A percentile compares a stretch with the other conserved stretches of the same genome.
Evolutionary conservation across 2,329 filamentous ascomycete species (phyloP).

Genomic region (Colletotrichum tofieldiae): DNA sequence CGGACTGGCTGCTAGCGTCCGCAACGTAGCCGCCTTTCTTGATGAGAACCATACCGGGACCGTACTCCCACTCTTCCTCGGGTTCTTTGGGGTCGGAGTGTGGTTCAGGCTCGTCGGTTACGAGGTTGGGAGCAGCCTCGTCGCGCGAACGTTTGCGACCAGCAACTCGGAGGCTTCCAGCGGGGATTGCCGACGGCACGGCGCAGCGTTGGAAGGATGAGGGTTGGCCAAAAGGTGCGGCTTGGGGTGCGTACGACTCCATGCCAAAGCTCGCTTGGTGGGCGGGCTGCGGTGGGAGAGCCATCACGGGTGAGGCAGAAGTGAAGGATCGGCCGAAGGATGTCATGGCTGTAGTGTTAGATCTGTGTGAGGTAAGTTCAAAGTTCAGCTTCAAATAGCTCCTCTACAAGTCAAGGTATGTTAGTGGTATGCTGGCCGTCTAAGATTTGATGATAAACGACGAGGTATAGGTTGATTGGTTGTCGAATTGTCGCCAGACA

Average conservation of each 20-base stretch:
- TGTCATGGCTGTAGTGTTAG: slow-evolving; percentile 56
- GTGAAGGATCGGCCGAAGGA: slow-evolving; percentile 60
- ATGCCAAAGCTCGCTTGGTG: slow-evolving; percentile 54
- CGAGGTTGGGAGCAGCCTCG: slow-evolving; percentile 79
- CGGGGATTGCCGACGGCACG: slow-evolving; percentile 43
- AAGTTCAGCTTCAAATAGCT: slow-evolving; percentile 45
- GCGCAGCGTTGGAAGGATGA: slow-evolving; percentile 52
- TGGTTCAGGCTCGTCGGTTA: slow-evolving; percentile 66
- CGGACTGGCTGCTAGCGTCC: slow-evolving; percentile 77
- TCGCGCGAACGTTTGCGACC: slow-evolving; percentile 85
- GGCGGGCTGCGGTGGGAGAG: slow-evolving; percentile 54
- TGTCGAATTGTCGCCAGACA: neutral
- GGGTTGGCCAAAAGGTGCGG: slow-evolving; percentile 56
- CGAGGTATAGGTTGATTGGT: neutral
- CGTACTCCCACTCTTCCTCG: slow-evolving; percentile 78
- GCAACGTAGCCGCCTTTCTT: slow-evolving; percentile 65
- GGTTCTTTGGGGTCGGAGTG: slow-evolving; percentile 59
- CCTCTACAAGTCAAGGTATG: slow-evolving; percentile 27
- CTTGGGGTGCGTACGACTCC: slow-evolving; percentile 54
- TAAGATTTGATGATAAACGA: neutral
- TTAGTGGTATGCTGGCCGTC: slow-evolving; percentile 27
- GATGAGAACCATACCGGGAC: slow-evolving; percentile 81
- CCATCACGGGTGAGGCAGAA: slow-evolving; percentile 62
- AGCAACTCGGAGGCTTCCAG: slow-evolving; percentile 56
- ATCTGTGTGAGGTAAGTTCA: slow-evolving; percentile 49